Base-by-base conservation (phyloP, 2,329 filamentous ascomycete species). In the Ophiostoma ips region DNA sequence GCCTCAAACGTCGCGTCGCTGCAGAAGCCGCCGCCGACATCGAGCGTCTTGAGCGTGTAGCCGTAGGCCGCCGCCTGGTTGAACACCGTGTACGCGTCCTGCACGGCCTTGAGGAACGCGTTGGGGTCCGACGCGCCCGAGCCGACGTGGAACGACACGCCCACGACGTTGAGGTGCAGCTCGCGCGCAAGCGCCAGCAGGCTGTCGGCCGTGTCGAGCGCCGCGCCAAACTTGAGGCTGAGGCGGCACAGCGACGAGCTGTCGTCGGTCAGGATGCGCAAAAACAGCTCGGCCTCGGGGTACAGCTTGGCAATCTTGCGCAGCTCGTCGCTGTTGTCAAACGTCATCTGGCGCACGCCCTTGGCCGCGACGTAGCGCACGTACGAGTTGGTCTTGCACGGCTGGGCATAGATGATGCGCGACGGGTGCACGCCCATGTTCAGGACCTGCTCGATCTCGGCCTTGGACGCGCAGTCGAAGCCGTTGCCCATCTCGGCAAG, bases 361-460 rank as follows among this genome's bases (percentile, higher is more conserved):
- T 82, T 74, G 63, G 80, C 77, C 62, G 84, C 81, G 56, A 94
- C 92, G 62, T 89, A 94, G 63, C 89, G 87, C 55, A 98, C 76
- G 67, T 95, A 96, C 45, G 90, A 95, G 71, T 92, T 94, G 61
- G 92, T 98, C 81, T 98, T 98, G 84, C 92, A 96, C 50, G 92
- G 92, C 71, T 98, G 92, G 46, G 92, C 92, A 64, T 96, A 98
- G 70, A 98, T 95, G 73, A 98, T 94, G 66, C 90, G 88, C 57
- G 81, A 79, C 12, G 92, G 86, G 62, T 86, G 82, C 58, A 94
- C 76, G 59, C 88, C 89, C 65, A 89, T 77, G 61, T 76, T 74
- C 49, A 96, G 75, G 55, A 95, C 84, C 66, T 89, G 81, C 66
- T 98, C 89, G 60, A 98, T 95, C 71, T 98, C 92, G 57, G 83